Evolutionary conservation across 495 filamentous ascomycete genomes (phyloP).

Genomic region (Cryomyces minteri): DNA sequence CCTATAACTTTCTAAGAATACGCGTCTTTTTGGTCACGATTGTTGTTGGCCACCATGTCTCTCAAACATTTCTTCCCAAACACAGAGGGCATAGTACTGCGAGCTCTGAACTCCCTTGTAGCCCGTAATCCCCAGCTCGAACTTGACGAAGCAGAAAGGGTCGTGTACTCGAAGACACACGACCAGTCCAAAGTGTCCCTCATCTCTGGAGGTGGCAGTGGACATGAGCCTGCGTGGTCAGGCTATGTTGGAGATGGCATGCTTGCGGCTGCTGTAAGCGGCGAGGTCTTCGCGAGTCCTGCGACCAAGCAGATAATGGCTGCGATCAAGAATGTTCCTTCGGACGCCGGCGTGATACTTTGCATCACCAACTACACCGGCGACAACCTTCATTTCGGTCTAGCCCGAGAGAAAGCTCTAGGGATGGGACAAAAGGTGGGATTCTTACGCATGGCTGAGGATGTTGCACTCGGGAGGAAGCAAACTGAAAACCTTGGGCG

Average conservation of each 20-base stretch:
- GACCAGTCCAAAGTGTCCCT: conserved; percentile 32
- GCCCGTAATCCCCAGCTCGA: conserved; percentile 35
- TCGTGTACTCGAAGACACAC: conserved; percentile 36
- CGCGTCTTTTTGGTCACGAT: too few species aligned
- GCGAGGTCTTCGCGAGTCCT: conserved; percentile 44
- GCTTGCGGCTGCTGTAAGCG: conserved; percentile 37
- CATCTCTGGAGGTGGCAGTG: conserved; percentile 41
- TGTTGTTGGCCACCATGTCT: conserved; percentile 9
- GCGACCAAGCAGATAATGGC: conserved; percentile 43
- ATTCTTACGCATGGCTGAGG: conserved; percentile 40
- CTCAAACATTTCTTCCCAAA: conserved; percentile 21
- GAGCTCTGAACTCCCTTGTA: conserved; percentile 33
- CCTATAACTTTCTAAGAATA: too few species aligned
- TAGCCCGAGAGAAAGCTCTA: conserved; percentile 41
- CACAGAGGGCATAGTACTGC: conserved; percentile 28
- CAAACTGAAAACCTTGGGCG: conserved; percentile 34
- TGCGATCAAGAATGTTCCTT: conserved; percentile 34
- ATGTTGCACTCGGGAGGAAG: conserved; percentile 39
- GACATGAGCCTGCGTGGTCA: conserved; percentile 46
- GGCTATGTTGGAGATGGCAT: conserved; percentile 44
- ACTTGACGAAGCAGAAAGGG: conserved; percentile 35
- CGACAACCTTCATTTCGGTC: conserved; percentile 44
- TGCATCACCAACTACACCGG: conserved; percentile 50
- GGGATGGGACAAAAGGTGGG: conserved; percentile 32
- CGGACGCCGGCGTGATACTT: conserved; percentile 37